These are phyloP conservation scores for Pythium utonaiense DNA, from an alignment of 352 stramenopile genomes.

Conservation along the genomic window DNA sequence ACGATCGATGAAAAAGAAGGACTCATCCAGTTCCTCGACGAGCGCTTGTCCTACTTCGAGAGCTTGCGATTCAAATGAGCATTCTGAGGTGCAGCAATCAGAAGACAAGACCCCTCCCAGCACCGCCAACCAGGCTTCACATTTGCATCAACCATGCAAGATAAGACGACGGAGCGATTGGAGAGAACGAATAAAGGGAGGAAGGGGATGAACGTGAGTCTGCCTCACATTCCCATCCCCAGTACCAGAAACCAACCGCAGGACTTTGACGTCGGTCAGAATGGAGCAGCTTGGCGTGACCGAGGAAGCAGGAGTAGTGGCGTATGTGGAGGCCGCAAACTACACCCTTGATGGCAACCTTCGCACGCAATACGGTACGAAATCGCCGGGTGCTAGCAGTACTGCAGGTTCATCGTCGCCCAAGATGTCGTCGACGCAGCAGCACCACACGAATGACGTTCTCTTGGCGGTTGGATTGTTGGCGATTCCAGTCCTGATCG, in stretches of 20 bases:
- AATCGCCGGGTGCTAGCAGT: background rate
- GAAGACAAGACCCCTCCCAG: too few relatives aligned
- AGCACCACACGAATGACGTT: background rate
- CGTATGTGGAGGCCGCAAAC: background rate
- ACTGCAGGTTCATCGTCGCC: background rate
- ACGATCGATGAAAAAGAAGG: conserved; percentile 59
- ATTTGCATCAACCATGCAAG: too few relatives aligned
- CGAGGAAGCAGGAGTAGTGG: background rate
- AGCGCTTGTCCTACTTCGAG: conserved; percentile 47
- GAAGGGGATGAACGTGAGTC: background rate
- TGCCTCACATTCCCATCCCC: background rate
- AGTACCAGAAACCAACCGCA: background rate
- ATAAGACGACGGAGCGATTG: background rate
- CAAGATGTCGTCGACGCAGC: background rate
- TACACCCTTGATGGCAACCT: background rate
- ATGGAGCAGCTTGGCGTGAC: background rate
- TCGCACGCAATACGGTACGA: conserved; percentile 9
- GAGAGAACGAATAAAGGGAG: background rate
- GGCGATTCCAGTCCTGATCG: conserved; percentile 4
- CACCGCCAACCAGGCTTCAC: too few relatives aligned
- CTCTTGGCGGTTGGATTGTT: conserved; percentile 6
- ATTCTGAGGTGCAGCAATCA: too few relatives aligned
- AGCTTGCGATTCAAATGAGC: conserved; percentile 20
- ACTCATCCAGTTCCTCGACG: conserved; percentile 52
- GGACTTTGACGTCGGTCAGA: background rate